These are phyloP conservation scores for Tetrahymena thermophila DNA, from an alignment of 73 alveolate genomes.

Conservation along the genomic window DNA sequence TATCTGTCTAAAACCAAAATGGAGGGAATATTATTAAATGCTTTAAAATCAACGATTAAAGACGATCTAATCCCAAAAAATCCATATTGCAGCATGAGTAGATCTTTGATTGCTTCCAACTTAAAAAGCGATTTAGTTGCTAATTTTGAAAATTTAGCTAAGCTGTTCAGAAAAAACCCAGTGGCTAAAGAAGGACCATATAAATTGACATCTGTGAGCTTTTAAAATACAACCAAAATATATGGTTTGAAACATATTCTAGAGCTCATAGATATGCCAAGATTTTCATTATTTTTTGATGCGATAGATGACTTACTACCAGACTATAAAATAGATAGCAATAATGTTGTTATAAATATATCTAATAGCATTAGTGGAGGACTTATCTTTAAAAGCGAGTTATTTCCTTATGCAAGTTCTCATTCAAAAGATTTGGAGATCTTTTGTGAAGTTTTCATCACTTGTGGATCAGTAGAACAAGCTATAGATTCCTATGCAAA, in stretches of 20 bases:
- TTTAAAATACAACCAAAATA: background rate
- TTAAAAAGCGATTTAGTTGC: conserved; percentile 11
- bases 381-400: conserved; percentile 13
- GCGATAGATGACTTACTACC: conserved; percentile 16
- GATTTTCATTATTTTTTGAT: conserved; percentile 8
- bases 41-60: conserved; percentile 13
- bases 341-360: conserved; percentile 11
- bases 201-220: background rate
- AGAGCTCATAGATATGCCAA: conserved; percentile 26
- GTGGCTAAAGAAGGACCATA: conserved; percentile 3
- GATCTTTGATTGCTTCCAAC: conserved; percentile 14
- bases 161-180: conserved; percentile 20
- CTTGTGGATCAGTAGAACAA: background rate
- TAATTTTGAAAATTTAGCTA: conserved; percentile 18
- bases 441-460: conserved; percentile 25
- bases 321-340: background rate
- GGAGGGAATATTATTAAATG: conserved; percentile 9
- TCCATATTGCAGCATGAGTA: conserved; percentile 32
- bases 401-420: conserved; percentile 16
- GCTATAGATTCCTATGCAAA: conserved; percentile 1
- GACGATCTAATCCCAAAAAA: conserved; percentile 29
- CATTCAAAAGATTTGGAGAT: conserved; percentile 45
- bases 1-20: conserved; percentile 12
- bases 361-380: conserved; percentile 39
- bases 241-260: conserved; percentile 19